Evolutionary conservation across 2,329 filamentous ascomycete species (phyloP), one percentile per base, ranked within the genome.

Genomic region (Bipolaris victoriae): DNA sequence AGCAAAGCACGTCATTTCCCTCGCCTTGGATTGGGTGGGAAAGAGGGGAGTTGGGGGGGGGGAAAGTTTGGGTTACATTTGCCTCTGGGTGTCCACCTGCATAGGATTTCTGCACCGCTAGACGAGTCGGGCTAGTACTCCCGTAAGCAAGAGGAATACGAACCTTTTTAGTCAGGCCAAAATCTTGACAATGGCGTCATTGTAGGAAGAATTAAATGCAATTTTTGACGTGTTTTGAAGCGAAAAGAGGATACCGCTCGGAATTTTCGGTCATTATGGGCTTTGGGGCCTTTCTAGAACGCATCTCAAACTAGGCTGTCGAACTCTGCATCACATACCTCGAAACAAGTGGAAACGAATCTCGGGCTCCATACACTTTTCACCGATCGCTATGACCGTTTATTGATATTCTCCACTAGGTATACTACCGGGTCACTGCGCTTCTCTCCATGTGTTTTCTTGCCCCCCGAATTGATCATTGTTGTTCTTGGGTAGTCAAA

Each of bases 1-100:
- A 61, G 66, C 58, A 24, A 48, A 68, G 65, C 65, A 68, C 65
- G 64, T 53, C 60, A 68, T 68, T 49, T 68, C 31, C 7, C 39
- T 46, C 52, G 31, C 16, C 37, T 33, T 20, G 55, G 64, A 68
- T 68, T 68, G 65, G 65, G 20, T 40, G 52, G 49, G 37, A 29
- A 22, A 22, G 56, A 52, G 44, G 33, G 22, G 39, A 37, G 18
- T 26, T 26, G 13, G 20, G 29, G 29, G 13, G 36, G 45, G 13
- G 36, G 45, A 44, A 54, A 46, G 46, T 37, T n/a, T 31, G 31
- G 47, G 15, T 45, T 24, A 33, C 49, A 44, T 48, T 49, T 53
- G 46, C 49, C 37, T 48, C 18, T 20, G 9, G 41, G 37, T 51
- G 51, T 51, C 46, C 15, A 36, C 40, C 31, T 26, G 29, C 40